Conservation (phyloP, 768 basidiomycete species). For the Tulasnella sp. region DNA sequence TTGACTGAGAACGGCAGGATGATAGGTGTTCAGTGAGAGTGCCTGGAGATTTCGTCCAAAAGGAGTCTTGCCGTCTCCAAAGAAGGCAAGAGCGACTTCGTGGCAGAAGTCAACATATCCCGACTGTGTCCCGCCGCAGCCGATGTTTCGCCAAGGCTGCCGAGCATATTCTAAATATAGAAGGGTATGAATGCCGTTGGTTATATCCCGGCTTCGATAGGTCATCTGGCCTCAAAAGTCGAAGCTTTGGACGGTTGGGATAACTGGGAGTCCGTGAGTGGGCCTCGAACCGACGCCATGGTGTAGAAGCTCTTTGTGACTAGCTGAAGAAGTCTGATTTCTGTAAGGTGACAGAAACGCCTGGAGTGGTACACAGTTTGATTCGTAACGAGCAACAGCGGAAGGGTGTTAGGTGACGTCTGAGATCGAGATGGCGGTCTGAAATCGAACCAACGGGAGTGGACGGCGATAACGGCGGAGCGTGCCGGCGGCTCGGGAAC, state of each 20-base stretch:
- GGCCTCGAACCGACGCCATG: not conserved
- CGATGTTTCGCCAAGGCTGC: not conserved
- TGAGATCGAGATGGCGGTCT: not conserved
- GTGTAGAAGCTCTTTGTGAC: not conserved
- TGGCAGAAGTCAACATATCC: not conserved
- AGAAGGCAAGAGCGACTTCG: not conserved
- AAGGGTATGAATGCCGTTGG: not conserved
- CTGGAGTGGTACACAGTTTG: not conserved
- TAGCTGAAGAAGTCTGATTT: not conserved
- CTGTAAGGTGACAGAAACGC: not conserved
- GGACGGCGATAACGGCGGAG: not conserved
- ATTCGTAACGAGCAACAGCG: not conserved
- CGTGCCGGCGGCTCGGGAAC: not conserved
- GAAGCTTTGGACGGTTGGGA: not conserved
- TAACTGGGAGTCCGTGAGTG: not conserved
- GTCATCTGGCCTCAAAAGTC: not conserved
- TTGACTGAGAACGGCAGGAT: not conserved
- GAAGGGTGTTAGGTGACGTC: not conserved
- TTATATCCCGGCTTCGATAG: not conserved
- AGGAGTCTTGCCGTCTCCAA: not conserved
- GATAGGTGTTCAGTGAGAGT: not conserved
- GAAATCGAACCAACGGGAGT: not conserved
- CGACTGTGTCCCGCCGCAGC: not conserved
- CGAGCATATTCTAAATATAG: not conserved
- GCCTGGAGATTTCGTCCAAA: not conserved